phyloP scores from a whole-genome alignment of 225 moss, liverwort and hornwort genomes.

The Pseudoscleropodium purum region DNA sequence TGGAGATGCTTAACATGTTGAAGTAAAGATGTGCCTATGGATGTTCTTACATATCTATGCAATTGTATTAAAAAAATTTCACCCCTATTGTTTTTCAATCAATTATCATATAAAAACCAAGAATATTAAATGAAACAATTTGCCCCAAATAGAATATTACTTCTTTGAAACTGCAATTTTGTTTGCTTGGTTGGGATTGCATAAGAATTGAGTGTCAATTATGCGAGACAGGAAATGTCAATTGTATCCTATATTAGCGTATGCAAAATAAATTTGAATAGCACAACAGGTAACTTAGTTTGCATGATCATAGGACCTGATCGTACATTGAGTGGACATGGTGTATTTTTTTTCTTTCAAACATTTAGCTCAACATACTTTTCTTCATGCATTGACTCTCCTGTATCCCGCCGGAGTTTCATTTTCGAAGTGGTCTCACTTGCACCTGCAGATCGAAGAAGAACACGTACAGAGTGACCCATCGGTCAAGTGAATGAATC shows the following conservation, averaged over 20 bases:
- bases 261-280: too few relatives aligned
- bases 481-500: not conserved
- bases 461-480: not conserved
- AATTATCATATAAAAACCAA: not conserved
- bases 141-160: fast-evolving
- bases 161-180: not conserved
- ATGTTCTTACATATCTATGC: not conserved
- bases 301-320: not conserved
- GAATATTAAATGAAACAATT: not conserved
- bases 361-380: not conserved
- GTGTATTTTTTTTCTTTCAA: too few relatives aligned
- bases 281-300: too few relatives aligned
- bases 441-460: not conserved
- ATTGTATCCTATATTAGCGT: not conserved
- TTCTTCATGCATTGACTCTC: not conserved
- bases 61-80: not conserved
- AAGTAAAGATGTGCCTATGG: not conserved
- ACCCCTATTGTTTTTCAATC: not conserved
- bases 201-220: not conserved
- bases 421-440: not conserved
- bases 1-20: not conserved
- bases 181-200: not conserved
- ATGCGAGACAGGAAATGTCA: too few relatives aligned
- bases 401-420: not conserved
- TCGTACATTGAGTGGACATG: not conserved